Evolutionary conservation across 2,329 filamentous ascomycete species (phyloP).

Genomic region (Coniochaeta prunicola): DNA sequence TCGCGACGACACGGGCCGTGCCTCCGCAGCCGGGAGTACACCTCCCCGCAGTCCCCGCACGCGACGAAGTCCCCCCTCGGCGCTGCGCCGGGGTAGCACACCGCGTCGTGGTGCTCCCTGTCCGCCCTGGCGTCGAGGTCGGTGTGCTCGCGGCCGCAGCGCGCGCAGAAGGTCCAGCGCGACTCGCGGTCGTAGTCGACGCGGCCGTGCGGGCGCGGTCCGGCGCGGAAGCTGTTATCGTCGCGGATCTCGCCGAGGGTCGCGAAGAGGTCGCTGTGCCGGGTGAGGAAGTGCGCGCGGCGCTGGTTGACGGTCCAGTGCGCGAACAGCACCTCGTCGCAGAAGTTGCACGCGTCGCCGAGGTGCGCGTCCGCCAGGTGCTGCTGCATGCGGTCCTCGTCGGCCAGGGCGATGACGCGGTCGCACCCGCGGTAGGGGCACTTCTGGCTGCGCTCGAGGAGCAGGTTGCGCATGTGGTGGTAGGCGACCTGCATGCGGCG

Average conservation of each 20-base stretch:
- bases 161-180: conserved; percentile 10
- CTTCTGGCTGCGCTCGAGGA: conserved; percentile 24
- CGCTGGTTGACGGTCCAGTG: conserved; percentile 20
- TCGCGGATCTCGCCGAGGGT: neutral
- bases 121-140: conserved; percentile 5
- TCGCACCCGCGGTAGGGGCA: conserved; percentile 32
- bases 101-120: conserved; percentile 11
- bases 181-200: conserved; percentile 8
- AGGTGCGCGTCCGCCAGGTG: conserved; percentile 29
- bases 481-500: conserved; percentile 26
- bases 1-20: neutral
- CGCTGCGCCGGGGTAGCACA: conserved; percentile 11
- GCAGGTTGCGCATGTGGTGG: conserved; percentile 23
- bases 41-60: conserved; percentile 7
- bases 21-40: neutral
- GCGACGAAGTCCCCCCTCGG: conserved; percentile 3
- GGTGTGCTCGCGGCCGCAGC: conserved; percentile 12
- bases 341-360: conserved; percentile 27
- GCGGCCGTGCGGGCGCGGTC: neutral
- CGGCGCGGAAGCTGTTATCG: neutral
- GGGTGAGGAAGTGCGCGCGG: conserved; percentile 18
- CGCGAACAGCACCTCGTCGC: conserved; percentile 20
- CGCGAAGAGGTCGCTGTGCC: conserved; percentile 17
- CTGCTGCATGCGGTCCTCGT: conserved; percentile 20
- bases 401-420: conserved; percentile 21